These are phyloP conservation scores for Populus simonii DNA, from an alignment of 345 rosid species.

Conservation along the genomic window DNA sequence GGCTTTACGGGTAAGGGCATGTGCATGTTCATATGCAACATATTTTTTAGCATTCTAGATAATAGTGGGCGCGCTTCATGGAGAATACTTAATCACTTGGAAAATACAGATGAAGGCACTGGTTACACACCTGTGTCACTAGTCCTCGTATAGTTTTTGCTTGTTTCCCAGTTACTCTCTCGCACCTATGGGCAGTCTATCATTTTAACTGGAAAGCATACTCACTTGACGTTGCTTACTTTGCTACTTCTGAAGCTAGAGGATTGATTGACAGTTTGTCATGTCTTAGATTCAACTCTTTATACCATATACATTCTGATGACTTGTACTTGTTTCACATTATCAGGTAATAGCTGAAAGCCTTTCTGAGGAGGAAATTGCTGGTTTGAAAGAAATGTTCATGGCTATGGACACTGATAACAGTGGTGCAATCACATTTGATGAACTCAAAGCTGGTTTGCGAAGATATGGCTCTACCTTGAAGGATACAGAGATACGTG, in stretches of 20 bases:
- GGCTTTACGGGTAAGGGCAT: slow-evolving; percentile 81
- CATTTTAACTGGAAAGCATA: background rate
- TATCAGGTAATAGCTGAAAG: slow-evolving; percentile 96
- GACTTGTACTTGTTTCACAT: slow-evolving; percentile 11
- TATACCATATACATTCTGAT: background rate
- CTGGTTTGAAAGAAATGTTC: slow-evolving; percentile 95
- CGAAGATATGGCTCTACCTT: slow-evolving; percentile 94
- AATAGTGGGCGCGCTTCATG: background rate
- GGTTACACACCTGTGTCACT: background rate
- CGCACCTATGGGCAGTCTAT: background rate
- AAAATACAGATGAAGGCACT: background rate
- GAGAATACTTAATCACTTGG: background rate
- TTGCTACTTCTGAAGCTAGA: background rate
- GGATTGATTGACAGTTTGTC: background rate
- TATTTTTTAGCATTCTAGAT: background rate
- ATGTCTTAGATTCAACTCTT: background rate
- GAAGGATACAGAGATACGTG: slow-evolving; percentile 91
- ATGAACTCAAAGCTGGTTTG: slow-evolving; percentile 94
- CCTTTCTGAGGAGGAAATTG: slow-evolving; percentile 98
- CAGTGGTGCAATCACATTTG: slow-evolving; percentile 97
- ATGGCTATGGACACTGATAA: slow-evolving; percentile 88
- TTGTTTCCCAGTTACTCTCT: background rate
- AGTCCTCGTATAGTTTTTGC: background rate
- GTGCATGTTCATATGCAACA: background rate
- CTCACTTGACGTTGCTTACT: background rate